These are phyloP conservation scores for Pilatotrama ljubarskyi DNA, from an alignment of 768 basidiomycete species.

Conservation along the genomic window DNA sequence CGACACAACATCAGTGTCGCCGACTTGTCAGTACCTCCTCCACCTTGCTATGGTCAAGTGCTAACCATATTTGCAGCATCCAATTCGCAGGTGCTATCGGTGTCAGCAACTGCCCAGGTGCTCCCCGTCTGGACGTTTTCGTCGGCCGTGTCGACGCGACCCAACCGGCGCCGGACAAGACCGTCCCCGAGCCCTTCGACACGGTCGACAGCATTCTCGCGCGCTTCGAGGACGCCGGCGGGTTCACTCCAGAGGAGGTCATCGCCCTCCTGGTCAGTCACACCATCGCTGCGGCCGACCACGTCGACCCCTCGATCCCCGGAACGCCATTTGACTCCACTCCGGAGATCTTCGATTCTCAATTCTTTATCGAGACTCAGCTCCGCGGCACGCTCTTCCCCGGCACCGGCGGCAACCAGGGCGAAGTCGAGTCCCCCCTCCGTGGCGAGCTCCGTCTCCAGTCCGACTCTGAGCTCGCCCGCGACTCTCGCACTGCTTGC, in stretches of 20 bases:
- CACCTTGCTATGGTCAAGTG: background rate
- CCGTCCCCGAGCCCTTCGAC: constrained; percentile 31
- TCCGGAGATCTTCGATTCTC: constrained; percentile 30
- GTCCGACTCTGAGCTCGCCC: constrained; percentile 35
- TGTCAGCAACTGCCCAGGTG: constrained; percentile 33
- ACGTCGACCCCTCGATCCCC: constrained; percentile 29
- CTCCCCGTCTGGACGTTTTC: constrained; percentile 39
- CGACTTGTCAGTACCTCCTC: constrained; percentile 26
- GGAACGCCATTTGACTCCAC: constrained; percentile 34
- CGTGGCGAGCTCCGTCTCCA: constrained; percentile 37
- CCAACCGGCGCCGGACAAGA: constrained; percentile 24
- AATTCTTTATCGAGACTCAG: constrained; percentile 34
- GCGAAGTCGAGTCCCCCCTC: constrained; percentile 34
- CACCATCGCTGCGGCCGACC: constrained; percentile 29
- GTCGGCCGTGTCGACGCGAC: constrained; percentile 30
- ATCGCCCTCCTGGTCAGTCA: constrained; percentile 28
- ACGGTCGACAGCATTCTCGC: constrained; percentile 27
- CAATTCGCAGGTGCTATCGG: constrained; percentile 23
- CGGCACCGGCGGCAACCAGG: constrained; percentile 30
- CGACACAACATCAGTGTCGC: constrained; percentile 25
- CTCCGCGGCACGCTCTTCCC: constrained; percentile 33
- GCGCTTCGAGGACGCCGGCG: constrained; percentile 28
- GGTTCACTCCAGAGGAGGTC: constrained; percentile 27
- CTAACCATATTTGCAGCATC: constrained; percentile 25
- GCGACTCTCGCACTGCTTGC: constrained; percentile 37